Conservation (phyloP, 371 early-diverging fungal species). For the Zychaea mexicana region DNA sequence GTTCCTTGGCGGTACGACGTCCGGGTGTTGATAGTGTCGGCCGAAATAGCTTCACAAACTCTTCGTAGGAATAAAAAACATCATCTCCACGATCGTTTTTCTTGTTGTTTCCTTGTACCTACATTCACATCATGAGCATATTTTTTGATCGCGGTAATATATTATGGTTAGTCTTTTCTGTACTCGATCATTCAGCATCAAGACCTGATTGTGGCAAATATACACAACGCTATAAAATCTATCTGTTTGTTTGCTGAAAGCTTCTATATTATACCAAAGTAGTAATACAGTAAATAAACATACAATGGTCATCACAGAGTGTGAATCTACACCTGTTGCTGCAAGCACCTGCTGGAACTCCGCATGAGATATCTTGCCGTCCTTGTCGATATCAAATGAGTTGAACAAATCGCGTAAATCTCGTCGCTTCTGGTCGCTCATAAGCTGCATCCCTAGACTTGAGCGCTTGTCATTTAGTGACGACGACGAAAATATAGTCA, state of each 20-base stretch:
- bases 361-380: constrained; percentile 29
- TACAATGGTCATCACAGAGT: constrained; percentile 26
- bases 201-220: too few species aligned
- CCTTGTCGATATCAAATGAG: constrained; percentile 40
- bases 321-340: constrained; percentile 24
- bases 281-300: too few species aligned
- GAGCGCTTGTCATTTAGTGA: constrained; percentile 19
- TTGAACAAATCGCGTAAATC: constrained; percentile 38
- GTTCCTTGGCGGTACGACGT: constrained; percentile 27
- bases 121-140: background rate
- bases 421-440: constrained; percentile 31
- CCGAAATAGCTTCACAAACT: constrained; percentile 40
- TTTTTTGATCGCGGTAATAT: background rate
- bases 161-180: too few species aligned
- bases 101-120: constrained; percentile 4
- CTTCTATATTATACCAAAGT: too few species aligned
- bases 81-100: constrained; percentile 1
- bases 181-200: too few species aligned
- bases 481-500: background rate
- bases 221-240: too few species aligned
- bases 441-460: constrained; percentile 36
- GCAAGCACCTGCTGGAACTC: constrained; percentile 33
- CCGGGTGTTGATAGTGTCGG: constrained; percentile 37
- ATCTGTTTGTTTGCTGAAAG: too few species aligned
- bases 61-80: constrained; percentile 30